Base-by-base conservation (phyloP, 306 rosid genomes). In the Cicer chorassanicum region DNA sequence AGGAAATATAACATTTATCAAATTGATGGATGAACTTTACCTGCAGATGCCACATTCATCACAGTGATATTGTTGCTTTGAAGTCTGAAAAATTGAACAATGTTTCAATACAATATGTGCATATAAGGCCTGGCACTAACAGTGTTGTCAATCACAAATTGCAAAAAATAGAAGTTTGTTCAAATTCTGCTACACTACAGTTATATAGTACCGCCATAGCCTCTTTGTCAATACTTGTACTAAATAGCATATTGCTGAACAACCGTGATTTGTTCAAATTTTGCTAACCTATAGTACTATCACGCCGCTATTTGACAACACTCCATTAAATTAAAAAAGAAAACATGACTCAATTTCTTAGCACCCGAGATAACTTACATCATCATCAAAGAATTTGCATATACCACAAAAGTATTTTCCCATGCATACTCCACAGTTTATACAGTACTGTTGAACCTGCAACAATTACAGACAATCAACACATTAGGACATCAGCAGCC, bases 41-140 rank as follows among this genome's bases (percentile, higher is more conserved):
- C 97, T 89, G 96, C 98, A 93, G 69, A 93, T 93, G 42, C 96
- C 98, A 78, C 97, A 93, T 85, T 88, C 88, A 10, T 89, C 88
- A 68, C 97, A 93, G 65, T 93, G 98, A 85, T 82, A 93, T 64
- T 90, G 98, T 8, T 85, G 80, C 89, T 90, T 93, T 2, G 92
- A 87, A 59, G 78, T 83, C 93, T 93, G 76, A 65, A 77, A 62
- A 14, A 82, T 40, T n/a, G 36, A 46, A 24, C 40, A 72, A 40
- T 11, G 2, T 24, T 63, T 65, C 53, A 74, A 55, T 54, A 54
- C 70, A 72, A 51, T 8, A 57, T 12, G 68, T 39, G 57, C 60
- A 64, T 41, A 3, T 15, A n/a, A 18, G 65, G 51, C 36, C 15
- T 57, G 8, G 6, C 36, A 29, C 36, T 29, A 29, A 29, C 36